Base-by-base conservation (phyloP, 352 stramenopile genomes). In the Globisporangium abappressorium region DNA sequence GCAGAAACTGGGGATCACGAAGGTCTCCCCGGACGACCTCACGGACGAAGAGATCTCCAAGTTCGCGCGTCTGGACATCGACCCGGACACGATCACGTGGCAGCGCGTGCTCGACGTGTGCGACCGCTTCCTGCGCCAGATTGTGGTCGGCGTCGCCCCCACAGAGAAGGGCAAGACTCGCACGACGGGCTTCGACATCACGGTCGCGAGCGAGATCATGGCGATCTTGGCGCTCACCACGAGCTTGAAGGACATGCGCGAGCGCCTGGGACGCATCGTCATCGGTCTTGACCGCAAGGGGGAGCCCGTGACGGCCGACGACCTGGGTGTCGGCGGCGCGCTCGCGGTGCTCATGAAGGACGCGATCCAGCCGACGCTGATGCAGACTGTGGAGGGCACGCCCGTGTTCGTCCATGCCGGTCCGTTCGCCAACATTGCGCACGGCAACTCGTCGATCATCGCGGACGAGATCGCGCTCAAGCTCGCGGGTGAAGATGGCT, bases 151-250 rank as follows among this genome's bases (percentile, higher is more conserved):
- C 20, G 77, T 90, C 57, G 97, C 89, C 5, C 73, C 85, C 15
- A 94, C 91, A 3, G 97, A 99, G 78, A 98, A 97, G 60, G 90
- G 85, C 30, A 88, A 91, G 70, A 82, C 75, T 8, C 82, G 85
- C 55, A 81, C 60, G 18, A 94, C 85, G 56, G 80, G 85, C 26
- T 93, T 93, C 61, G 84, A 95, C 68, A 97, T 92, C 71, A 82
- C 68, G n/a, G 98, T 99, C 3, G 98, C 98, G 1, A 98, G 90
- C 46, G 97, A 99, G 79, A 97, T 99, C 73, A 99, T 99, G 97
- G 97, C 97, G 38, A 97, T 99, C 26, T 79, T 99, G 60, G 96
- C 96, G 28, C 81, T 99, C 53, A 95, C 97, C 1, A 98, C 89
- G 22, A 96, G 91, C 72, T 74, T 99, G 18, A 57, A 85, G 14